Conservation (phyloP, 805 yeast genomes). For the Yarrowia hollandica region DNA sequence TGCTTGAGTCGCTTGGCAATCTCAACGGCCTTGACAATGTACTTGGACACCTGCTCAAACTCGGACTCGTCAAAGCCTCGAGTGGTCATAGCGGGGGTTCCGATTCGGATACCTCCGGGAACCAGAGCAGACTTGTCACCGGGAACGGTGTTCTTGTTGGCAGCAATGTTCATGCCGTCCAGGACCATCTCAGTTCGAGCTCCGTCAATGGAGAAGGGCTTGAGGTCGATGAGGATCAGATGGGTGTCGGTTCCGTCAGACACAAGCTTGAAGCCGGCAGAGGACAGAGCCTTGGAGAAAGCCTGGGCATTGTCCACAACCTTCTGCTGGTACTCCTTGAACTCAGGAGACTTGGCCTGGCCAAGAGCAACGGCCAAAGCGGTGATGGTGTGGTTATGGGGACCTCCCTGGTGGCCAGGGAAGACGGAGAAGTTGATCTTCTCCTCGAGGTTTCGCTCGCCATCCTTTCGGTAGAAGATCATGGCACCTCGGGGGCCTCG, state of each 20-base stretch:
- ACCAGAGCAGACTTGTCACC: slow-evolving; percentile 94
- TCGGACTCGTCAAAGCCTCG: slow-evolving; percentile 83
- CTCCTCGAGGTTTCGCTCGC: slow-evolving; percentile 87
- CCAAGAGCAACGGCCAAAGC: slow-evolving; percentile 94
- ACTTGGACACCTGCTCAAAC: slow-evolving; percentile 75
- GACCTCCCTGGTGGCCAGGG: slow-evolving; percentile 99
- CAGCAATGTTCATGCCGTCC: slow-evolving; percentile 89
- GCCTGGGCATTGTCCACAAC: slow-evolving; percentile 80
- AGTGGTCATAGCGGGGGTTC: slow-evolving; percentile 98
- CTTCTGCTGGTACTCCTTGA: slow-evolving; percentile 77
- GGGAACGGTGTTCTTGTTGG: slow-evolving; percentile 94
- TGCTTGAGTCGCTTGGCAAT: slow-evolving; percentile 65
- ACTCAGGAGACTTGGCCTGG: slow-evolving; percentile 88
- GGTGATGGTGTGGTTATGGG: slow-evolving; percentile 96
- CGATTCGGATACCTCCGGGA: slow-evolving; percentile 95
- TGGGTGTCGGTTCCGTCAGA: slow-evolving; percentile 95
- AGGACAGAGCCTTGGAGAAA: slow-evolving; percentile 66
- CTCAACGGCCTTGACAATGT: slow-evolving; percentile 75
- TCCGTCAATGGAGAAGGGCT: slow-evolving; percentile 83
- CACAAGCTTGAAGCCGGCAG: slow-evolving; percentile 73
- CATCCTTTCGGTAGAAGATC: slow-evolving; percentile 95
- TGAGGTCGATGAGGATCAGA: slow-evolving; percentile 79
- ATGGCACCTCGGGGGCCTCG: slow-evolving; percentile 99
- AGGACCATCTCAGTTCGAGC: slow-evolving; percentile 91
- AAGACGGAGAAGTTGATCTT: slow-evolving; percentile 94